Evolutionary conservation across 2,329 filamentous ascomycete species (phyloP).

Genomic region (Cytospora schulzeri): DNA sequence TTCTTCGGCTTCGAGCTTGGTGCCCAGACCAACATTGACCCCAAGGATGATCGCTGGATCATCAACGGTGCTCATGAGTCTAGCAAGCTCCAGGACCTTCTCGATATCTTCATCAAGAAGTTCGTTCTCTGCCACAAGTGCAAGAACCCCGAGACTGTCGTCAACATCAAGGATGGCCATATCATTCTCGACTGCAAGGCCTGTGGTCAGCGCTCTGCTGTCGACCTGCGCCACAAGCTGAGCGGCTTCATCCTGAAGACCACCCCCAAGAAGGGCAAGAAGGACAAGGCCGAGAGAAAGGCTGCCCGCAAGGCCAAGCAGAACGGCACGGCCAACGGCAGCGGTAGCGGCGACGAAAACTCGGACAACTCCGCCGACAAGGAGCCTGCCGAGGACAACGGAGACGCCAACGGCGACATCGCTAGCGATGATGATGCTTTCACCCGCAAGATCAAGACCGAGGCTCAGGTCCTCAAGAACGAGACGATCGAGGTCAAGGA

Average conservation of each 20-base stretch:
- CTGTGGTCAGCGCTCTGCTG: conserved; percentile 89
- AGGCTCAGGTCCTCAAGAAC: conserved; percentile 50
- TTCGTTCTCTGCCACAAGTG: conserved; percentile 99
- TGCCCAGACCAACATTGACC: conserved; percentile 97
- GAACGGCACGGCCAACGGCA: conserved; percentile 61
- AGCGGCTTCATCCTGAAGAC: conserved; percentile 93
- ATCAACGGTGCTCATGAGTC: conserved; percentile 99
- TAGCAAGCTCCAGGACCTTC: conserved; percentile 93
- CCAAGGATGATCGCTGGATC: conserved; percentile 98
- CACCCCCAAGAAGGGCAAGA: conserved; percentile 90
- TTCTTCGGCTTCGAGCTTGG: conserved; percentile 99
- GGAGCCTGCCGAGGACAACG: conserved; percentile 52
- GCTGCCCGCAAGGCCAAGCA: conserved; percentile 90
- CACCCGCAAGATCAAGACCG: conserved; percentile 77
- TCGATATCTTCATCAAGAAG: conserved; percentile 97
- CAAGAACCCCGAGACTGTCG: conserved; percentile 98
- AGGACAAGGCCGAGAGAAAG: conserved; percentile 91
- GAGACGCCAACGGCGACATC: conserved; percentile 61
- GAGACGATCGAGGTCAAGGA: conserved; percentile 66
- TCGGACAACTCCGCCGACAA: conserved; percentile 48
- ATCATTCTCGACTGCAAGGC: conserved; percentile 98
- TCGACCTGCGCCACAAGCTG: conserved; percentile 92
- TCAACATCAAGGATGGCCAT: conserved; percentile 89
- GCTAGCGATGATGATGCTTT: conserved; percentile 79
- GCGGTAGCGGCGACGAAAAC: conserved; percentile 60